Evolutionary conservation across 1,284 basidiomycete species (phyloP).

Genomic region (Inonotus obliquus): DNA sequence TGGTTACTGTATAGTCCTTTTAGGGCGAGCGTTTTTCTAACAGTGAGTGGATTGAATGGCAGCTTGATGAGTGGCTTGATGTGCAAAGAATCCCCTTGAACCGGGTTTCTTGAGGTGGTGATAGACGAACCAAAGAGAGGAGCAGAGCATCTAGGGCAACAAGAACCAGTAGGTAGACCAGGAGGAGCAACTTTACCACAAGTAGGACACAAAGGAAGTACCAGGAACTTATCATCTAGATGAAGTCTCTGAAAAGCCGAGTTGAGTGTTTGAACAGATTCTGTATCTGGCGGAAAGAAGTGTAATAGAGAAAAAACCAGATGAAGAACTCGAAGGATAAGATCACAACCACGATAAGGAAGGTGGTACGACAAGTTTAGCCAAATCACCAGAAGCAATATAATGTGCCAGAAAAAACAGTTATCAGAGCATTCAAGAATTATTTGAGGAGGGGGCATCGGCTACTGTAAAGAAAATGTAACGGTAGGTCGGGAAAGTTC

Average conservation of each 20-base stretch:
- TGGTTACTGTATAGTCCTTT: no score
- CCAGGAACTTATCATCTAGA: not conserved
- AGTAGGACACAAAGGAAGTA: not conserved
- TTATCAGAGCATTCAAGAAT: not conserved
- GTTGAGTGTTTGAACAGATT: not conserved
- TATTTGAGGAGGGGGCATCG: not conserved
- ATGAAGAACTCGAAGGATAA: constrained; percentile 1
- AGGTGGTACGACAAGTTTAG: constrained; percentile 6
- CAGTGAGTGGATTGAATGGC: constrained; percentile 3
- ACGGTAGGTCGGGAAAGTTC: not conserved
- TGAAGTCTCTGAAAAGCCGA: not conserved
- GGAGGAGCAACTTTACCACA: not conserved
- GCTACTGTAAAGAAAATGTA: not conserved
- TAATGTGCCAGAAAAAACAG: not conserved
- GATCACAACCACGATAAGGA: not conserved
- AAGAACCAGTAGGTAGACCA: not conserved
- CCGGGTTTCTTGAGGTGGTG: not conserved
- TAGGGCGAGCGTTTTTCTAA: no score
- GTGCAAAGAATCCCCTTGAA: not conserved
- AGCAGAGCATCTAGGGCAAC: not conserved
- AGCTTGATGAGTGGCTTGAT: not conserved
- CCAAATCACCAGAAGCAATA: not conserved
- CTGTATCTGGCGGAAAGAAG: not conserved
- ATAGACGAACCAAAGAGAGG: not conserved
- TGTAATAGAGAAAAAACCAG: not conserved